Conservation (phyloP, 139 green algal genomes). For the Edaphochlamys debaryana region DNA sequence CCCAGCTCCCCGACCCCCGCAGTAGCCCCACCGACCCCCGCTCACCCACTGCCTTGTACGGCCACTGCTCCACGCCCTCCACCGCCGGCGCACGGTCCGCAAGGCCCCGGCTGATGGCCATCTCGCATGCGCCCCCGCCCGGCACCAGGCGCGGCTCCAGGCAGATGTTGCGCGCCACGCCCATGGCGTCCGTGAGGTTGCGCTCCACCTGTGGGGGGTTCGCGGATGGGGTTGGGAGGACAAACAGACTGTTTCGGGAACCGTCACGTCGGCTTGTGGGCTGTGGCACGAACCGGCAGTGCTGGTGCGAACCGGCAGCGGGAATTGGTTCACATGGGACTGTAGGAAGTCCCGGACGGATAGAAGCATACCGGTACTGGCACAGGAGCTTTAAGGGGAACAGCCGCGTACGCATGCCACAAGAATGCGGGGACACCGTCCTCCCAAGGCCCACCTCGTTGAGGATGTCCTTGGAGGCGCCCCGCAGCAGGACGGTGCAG, state of each 20-base stretch:
- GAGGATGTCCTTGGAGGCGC: slow-evolving; percentile 92
- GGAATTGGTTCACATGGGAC: too few relatives aligned
- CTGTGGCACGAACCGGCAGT: too few relatives aligned
- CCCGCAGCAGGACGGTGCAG: slow-evolving; percentile 92
- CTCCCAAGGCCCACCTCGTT: slow-evolving; percentile 82
- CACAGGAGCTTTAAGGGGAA: too few relatives aligned
- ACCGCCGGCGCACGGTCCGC: slow-evolving; percentile 33
- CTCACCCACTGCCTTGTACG: slow-evolving; percentile 78
- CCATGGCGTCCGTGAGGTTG: slow-evolving; percentile 97
- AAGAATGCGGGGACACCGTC: too few relatives aligned
- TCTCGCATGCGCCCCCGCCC: slow-evolving; percentile 97
- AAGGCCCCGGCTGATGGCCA: slow-evolving; percentile 84
- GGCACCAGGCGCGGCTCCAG: slow-evolving; percentile 93
- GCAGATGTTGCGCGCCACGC: slow-evolving; percentile 96
- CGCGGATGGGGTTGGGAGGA: background rate
- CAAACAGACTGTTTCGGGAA: too few relatives aligned
- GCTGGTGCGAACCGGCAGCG: too few relatives aligned
- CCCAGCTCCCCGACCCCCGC: too few relatives aligned
- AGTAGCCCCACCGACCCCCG: too few relatives aligned
- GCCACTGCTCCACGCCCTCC: slow-evolving; percentile 66
- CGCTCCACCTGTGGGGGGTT: slow-evolving; percentile 84
- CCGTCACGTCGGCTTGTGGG: too few relatives aligned
- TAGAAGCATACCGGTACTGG: too few relatives aligned
- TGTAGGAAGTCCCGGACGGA: too few relatives aligned
- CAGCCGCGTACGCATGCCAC: too few relatives aligned